These are phyloP conservation scores for Elsinoe arachidis DNA, from an alignment of 2,329 filamentous ascomycete species.

Conservation along the genomic window DNA sequence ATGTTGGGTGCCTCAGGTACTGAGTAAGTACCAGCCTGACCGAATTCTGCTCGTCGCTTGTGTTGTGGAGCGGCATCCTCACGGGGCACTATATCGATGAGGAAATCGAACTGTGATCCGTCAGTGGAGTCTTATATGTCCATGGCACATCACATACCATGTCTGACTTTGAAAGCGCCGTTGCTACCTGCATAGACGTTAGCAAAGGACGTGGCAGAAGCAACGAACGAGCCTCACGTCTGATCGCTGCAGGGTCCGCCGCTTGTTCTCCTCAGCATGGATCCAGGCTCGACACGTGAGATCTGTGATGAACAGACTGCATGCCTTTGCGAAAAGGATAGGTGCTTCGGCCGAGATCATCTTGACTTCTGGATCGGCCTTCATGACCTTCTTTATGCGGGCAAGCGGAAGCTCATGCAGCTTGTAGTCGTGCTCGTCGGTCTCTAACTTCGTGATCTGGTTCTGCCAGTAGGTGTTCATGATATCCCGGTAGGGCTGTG, in stretches of 20 bases:
- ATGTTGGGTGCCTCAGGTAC: conserved; percentile 43
- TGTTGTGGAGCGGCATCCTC: conserved; percentile 83
- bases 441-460: conserved; percentile 90
- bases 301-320: conserved; percentile 69
- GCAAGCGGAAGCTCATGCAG: conserved; percentile 91
- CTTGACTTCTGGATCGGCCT: conserved; percentile 97
- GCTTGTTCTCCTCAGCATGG: conserved; percentile 97
- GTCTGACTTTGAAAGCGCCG: conserved; percentile 89
- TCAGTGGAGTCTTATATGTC: not conserved
- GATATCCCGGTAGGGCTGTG: conserved; percentile 89
- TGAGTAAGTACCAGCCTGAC: conserved; percentile 34
- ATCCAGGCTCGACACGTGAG: conserved; percentile 99
- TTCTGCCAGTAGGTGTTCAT: conserved; percentile 99
- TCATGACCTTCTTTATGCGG: conserved; percentile 99
- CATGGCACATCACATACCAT: conserved; percentile 46
- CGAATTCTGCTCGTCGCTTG: conserved; percentile 51
- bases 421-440: conserved; percentile 95
- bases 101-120: conserved; percentile 67
- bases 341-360: conserved; percentile 99
- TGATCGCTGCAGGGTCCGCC: conserved; percentile 85
- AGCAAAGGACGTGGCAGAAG: too few species aligned
- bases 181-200: conserved; percentile 43
- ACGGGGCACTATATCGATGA: conserved; percentile 95
- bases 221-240: conserved; percentile 46
- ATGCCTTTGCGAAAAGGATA: conserved; percentile 95